Evolutionary conservation across 805 yeast genomes (phyloP), one percentile per base, ranked within the genome.

Genomic region (Zygosaccharomyces pseudorouxii): DNA sequence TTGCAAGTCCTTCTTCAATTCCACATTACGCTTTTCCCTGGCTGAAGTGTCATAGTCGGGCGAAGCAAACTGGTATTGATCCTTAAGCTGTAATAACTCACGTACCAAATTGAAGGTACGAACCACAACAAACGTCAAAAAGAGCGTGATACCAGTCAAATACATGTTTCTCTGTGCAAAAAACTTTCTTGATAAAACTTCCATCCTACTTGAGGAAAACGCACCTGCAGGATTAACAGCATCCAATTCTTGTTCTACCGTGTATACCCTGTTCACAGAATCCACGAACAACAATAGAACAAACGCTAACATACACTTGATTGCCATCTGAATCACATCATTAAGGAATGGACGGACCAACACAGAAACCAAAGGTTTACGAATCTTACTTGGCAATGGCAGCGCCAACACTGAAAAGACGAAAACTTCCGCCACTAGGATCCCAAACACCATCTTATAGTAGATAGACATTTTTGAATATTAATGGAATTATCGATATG

Each of bases 121-220:
- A 62, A 84, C 82, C 56, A 90, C 81, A 45, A 89, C 84, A 62
- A 90, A 75, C 1, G 96, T 86, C 61, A 93, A 74, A 67, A 93
- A 93, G 66, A 93, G 77, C 2, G 98, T 89, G 70, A 90, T 89
- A 1, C 99, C 99, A 57, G 97, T 89, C 44, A 93, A 76, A 61
- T 93, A 93, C 84, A 89, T 81, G 74, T 93, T 93, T 72, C 99
- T 82, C 72, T 93, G 99, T 18, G 97, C 89, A 64, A 90, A 90
- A 70, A 93, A 93, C 62, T 89, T 79, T 69, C 97, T 80, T 19
- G 97, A 93, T 68, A 86, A 89, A 48, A 86, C 75, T 62, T 93
- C 98, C 18, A 89, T 72, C 50, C 96, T 76, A 58, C 86, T 92
- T 51, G 68, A 70, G 41, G 69, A 62, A 35, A 64, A 59, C 40